Percentiles rank a stretch among this genome's conserved stretches.
phyloP scores from a whole-genome alignment of 495 filamentous ascomycete species.

The Xylaria sp. region DNA sequence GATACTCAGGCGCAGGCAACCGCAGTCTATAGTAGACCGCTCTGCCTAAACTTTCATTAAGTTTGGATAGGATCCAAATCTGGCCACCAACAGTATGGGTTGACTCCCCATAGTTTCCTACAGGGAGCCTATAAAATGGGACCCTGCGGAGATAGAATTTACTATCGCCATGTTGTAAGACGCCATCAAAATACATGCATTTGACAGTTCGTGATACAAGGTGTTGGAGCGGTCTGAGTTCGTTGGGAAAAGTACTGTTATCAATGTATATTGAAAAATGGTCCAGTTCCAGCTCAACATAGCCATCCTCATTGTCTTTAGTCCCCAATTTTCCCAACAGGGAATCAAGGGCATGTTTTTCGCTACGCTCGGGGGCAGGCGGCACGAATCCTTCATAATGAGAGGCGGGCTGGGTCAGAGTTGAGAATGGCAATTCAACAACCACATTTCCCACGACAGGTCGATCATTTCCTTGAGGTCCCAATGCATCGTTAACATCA shows the following conservation, averaged over 20 bases:
- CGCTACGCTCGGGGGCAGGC: slow-evolving; percentile 32
- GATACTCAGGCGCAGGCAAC: slow-evolving; percentile 63
- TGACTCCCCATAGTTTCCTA: slow-evolving; percentile 67
- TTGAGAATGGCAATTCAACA: slow-evolving; percentile 39
- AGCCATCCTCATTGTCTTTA: slow-evolving; percentile 27
- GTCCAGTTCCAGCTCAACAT: slow-evolving; percentile 56
- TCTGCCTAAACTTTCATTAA: slow-evolving; percentile 34
- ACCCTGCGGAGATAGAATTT: slow-evolving; percentile 59
- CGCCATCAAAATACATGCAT: slow-evolving; percentile 65
- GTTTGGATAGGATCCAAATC: slow-evolving; percentile 66
- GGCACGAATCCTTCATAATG: slow-evolving; percentile 31
- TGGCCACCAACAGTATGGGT: slow-evolving; percentile 55
- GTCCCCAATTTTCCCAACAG: slow-evolving; percentile 30
- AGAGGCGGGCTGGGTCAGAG: slow-evolving; percentile 37
- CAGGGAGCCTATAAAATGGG: slow-evolving; percentile 62
- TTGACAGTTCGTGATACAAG: slow-evolving; percentile 46
- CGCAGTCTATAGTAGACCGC: slow-evolving; percentile 68
- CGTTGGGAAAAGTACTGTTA: slow-evolving; percentile 42
- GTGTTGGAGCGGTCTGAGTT: slow-evolving; percentile 61
- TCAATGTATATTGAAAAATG: slow-evolving; percentile 60
- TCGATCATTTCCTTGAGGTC: not conserved
- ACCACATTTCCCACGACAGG: slow-evolving; percentile 16
- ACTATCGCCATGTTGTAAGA: slow-evolving; percentile 54
- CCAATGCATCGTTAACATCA: not conserved
- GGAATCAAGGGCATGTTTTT: slow-evolving; percentile 38